Percentiles rank a stretch among this genome's conserved stretches.
phyloP scores from a whole-genome alignment of 805 yeast genomes.

The Wickerhamomyces chambardii region DNA sequence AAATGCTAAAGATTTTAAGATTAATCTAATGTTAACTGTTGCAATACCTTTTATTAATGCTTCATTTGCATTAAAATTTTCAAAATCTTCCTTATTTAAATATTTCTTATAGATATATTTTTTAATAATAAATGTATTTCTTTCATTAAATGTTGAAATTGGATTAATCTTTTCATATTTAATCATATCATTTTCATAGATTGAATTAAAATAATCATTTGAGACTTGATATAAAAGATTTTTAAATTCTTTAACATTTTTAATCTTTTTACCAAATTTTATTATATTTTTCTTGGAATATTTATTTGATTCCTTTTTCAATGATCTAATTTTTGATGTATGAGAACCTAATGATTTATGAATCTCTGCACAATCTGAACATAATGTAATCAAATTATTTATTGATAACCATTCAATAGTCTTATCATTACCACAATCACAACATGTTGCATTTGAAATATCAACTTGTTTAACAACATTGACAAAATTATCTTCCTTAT shows the following conservation, averaged over 20 bases:
- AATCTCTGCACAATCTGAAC: slow-evolving; percentile 83
- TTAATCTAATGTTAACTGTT: slow-evolving; percentile 34
- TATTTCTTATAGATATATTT: slow-evolving; percentile 56
- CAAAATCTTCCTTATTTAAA: slow-evolving; percentile 12
- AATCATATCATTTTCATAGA: slow-evolving; percentile 42
- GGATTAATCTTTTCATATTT: slow-evolving; percentile 20
- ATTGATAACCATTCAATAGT: slow-evolving; percentile 85
- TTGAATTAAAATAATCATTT: slow-evolving; percentile 46
- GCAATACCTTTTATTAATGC: slow-evolving; percentile 44
- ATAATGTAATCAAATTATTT: slow-evolving; percentile 60
- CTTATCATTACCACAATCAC: slow-evolving; percentile 64
- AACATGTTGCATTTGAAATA: slow-evolving; percentile 56
- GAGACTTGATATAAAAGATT: slow-evolving; percentile 46
- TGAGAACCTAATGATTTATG: slow-evolving; percentile 84
- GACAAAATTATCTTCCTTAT: no score
- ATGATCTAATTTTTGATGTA: slow-evolving; percentile 67
- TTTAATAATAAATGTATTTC: slow-evolving; percentile 50
- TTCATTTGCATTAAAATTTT: slow-evolving; percentile 18
- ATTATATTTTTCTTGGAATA: no score
- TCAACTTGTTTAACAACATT: slow-evolving; percentile 23
- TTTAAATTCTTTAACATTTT: slow-evolving; percentile 45
- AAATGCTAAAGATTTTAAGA: slow-evolving; percentile 32
- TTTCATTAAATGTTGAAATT: slow-evolving; percentile 29
- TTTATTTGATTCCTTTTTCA: slow-evolving; percentile 65
- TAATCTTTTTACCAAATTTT: no score